These are phyloP conservation scores for Cryptococcus sp. DNA, from an alignment of 1,284 basidiomycete genomes.

Conservation along the genomic window DNA sequence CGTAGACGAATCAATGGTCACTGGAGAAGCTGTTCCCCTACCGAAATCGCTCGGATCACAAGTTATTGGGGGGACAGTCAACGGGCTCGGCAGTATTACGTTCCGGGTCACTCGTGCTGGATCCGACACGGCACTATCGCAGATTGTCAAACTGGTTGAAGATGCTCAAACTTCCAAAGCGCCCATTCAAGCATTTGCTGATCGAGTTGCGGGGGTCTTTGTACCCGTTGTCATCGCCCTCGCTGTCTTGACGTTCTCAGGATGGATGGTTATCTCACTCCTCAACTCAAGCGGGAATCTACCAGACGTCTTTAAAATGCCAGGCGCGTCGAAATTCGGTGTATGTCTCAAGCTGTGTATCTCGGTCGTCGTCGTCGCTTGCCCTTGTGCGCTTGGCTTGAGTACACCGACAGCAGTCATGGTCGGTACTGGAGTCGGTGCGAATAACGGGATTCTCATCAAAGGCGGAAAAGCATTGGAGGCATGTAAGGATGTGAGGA, in stretches of 20 bases:
- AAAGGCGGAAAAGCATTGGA: slow-evolving; percentile 94
- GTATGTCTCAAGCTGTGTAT: slow-evolving; percentile 97
- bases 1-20: slow-evolving; percentile 95
- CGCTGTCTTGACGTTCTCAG: slow-evolving; percentile 72
- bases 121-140: slow-evolving; percentile 89
- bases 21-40: slow-evolving; percentile 90
- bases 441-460: slow-evolving; percentile 95
- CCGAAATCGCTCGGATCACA: slow-evolving; percentile 73
- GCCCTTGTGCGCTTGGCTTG: slow-evolving; percentile 93
- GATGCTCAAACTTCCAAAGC: slow-evolving; percentile 98
- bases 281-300: slow-evolving; percentile 57
- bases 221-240: slow-evolving; percentile 88
- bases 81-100: slow-evolving; percentile 91
- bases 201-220: slow-evolving; percentile 90
- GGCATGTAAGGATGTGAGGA: slow-evolving; percentile 74
- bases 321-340: slow-evolving; percentile 79
- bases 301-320: slow-evolving; percentile 75
- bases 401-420: slow-evolving; percentile 98
- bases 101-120: slow-evolving; percentile 93
- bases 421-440: slow-evolving; percentile 98
- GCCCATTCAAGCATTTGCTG: slow-evolving; percentile 95
- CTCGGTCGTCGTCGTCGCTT: slow-evolving; percentile 96
- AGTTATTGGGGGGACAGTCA: slow-evolving; percentile 96
- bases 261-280: slow-evolving; percentile 78
- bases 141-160: slow-evolving; percentile 95